A percentile compares a stretch with the other conserved stretches of the same genome.
phyloP scores from a whole-genome alignment of 2,329 filamentous ascomycete species.

The Teratosphaeria zuluensis region DNA sequence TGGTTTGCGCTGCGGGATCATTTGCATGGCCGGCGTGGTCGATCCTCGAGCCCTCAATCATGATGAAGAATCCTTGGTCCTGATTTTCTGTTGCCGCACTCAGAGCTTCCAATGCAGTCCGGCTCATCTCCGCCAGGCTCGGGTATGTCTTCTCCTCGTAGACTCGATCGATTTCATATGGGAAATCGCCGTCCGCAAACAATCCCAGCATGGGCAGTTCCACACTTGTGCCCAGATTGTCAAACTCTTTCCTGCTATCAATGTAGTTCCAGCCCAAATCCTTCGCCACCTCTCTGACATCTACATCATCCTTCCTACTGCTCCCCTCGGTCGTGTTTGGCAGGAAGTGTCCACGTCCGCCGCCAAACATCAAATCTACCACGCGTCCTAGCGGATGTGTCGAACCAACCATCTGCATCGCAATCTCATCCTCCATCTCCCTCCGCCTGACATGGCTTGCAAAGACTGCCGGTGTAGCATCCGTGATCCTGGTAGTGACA shows the following conservation, averaged over 20 bases:
- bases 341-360: slow-evolving; percentile 86
- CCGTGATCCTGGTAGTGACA: slow-evolving; percentile 88
- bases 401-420: slow-evolving; percentile 74
- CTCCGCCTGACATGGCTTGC: slow-evolving; percentile 76
- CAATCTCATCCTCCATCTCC: slow-evolving; percentile 78
- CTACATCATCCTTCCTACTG: slow-evolving; percentile 68
- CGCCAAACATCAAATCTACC: slow-evolving; percentile 87
- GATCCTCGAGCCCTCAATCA: slow-evolving; percentile 95
- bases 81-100: slow-evolving; percentile 71
- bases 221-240: slow-evolving; percentile 57
- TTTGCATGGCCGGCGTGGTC: slow-evolving; percentile 74
- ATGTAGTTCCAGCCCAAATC: slow-evolving; percentile 71
- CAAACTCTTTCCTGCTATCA: slow-evolving; percentile 60
- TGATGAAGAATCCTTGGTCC: slow-evolving; percentile 88
- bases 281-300: slow-evolving; percentile 66
- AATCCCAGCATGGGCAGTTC: slow-evolving; percentile 78
- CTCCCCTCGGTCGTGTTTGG: slow-evolving; percentile 72
- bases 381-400: slow-evolving; percentile 76
- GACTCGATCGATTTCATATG: slow-evolving; percentile 85
- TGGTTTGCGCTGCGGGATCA: slow-evolving; percentile 47
- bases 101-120: slow-evolving; percentile 68
- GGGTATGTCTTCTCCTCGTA: slow-evolving; percentile 73
- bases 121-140: slow-evolving; percentile 76
- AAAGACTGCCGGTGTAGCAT: slow-evolving; percentile 94
- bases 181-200: slow-evolving; percentile 73